Evolutionary conservation across 768 basidiomycete species (phyloP), one percentile per base, ranked within the genome.

Genomic region (Pulveroboletus sp.): DNA sequence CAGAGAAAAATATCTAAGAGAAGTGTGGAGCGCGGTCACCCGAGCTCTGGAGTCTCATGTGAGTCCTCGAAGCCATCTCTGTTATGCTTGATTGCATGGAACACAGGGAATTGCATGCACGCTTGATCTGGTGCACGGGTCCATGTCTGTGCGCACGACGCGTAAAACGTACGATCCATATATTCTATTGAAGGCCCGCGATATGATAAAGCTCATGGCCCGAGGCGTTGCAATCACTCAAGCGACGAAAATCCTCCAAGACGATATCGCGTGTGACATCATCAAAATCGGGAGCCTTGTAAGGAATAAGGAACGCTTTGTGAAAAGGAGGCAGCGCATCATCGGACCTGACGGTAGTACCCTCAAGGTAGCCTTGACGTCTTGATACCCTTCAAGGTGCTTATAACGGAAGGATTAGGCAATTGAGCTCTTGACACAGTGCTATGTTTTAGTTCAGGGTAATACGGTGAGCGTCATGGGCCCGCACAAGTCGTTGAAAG

Each of bases 401-500:
- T 61, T 22, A 55, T 27, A 31, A 41, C 34, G 32, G n/a, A 51
- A 19, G 46, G 29, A 54, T 19, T 55, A 98, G 94, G 96, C 96
- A 2, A 96, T 99, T 56, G 96, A 99, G 57, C 78, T 99, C 13
- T 73, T 99, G 47, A 98, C 96, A 13, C 84, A 89, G 61, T 98
- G 94, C 63, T 99, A 99, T 65, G 90, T 99, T 22, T 79, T 99
- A 17, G 96, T 99, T 3, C 96, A 98, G 74, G 96, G 96, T 54
- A 98, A 81, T 68, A 99, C 96, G 2, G 96, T 99, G 49, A 92
- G 93, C 43, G 93, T 92, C 12, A 98, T 98, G 93, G 96, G 96
- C 4, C 87, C 93, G 0, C 89, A 88, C 73, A 96, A 95, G 63
- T 86, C 87, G 0, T 74, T 99, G 17, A 98, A 97, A 67, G 96